These are phyloP conservation scores for Lactarius trivialis DNA, from an alignment of 768 basidiomycete species.

Conservation along the genomic window DNA sequence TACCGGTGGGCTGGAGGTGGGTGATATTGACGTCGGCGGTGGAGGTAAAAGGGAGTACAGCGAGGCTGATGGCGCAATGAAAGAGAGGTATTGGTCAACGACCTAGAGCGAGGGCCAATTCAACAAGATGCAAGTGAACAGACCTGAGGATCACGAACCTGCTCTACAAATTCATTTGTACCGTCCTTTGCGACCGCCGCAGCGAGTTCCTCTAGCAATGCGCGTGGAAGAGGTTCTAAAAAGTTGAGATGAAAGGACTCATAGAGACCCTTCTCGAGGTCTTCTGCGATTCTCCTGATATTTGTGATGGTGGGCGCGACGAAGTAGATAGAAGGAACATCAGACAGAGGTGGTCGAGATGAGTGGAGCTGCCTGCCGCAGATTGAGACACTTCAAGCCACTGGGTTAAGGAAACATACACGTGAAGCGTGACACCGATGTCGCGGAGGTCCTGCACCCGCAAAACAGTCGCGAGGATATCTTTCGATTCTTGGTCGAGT, in stretches of 20 bases:
- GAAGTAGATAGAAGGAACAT: conserved; percentile 97
- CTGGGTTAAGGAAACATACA: conserved; percentile 49
- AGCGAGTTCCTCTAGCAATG: conserved; percentile 90
- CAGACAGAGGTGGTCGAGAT: conserved; percentile 77
- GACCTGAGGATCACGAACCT: conserved; percentile 41
- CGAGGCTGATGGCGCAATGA: conserved; percentile 87
- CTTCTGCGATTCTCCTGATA: conserved; percentile 86
- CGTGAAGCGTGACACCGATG: conserved; percentile 94
- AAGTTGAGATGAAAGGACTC: conserved; percentile 94
- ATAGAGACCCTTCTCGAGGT: conserved; percentile 83
- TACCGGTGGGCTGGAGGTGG: conserved; percentile 32
- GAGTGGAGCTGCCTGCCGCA: conserved; percentile 84
- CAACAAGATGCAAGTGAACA: conserved; percentile 9
- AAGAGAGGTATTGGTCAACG: conserved; percentile 94
- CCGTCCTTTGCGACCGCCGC: conserved; percentile 79
- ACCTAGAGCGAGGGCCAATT: conserved; percentile 45
- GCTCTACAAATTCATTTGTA: conserved; percentile 72
- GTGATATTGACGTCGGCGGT: conserved; percentile 33
- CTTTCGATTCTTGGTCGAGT: conserved; percentile 92
- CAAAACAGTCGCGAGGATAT: conserved; percentile 90
- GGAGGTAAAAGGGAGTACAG: conserved; percentile 85
- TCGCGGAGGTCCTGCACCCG: conserved; percentile 96
- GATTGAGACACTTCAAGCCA: not conserved
- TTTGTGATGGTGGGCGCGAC: conserved; percentile 85
- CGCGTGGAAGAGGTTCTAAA: conserved; percentile 82